Conservation (phyloP, 2,329 filamentous ascomycete species). For the Lecanicillium sp. region DNA sequence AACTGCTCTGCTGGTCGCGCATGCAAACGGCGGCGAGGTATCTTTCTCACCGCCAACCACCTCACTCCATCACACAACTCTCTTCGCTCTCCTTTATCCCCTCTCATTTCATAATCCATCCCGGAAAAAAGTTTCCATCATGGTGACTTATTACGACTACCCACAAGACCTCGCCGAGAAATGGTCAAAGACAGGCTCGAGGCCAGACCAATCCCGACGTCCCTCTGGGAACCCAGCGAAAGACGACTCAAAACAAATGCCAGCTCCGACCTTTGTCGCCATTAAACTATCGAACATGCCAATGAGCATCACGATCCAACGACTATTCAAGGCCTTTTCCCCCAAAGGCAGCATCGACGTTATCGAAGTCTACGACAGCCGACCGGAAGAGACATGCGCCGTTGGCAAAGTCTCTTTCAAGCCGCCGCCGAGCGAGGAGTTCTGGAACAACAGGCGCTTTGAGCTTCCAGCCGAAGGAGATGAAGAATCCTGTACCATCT, state of each 20-base stretch:
- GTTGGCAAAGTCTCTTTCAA: constrained; percentile 44
- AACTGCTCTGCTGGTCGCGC: too few species aligned
- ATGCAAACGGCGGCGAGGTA: too few species aligned
- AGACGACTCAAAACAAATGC: neutral
- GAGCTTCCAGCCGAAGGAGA: neutral
- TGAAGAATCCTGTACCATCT: neutral
- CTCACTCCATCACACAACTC: too few species aligned
- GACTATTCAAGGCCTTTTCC: constrained; percentile 48
- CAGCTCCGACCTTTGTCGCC: neutral
- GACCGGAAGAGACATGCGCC: constrained; percentile 25
- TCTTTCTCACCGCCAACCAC: too few species aligned
- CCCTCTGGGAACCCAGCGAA: constrained; percentile 1
- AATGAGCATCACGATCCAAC: constrained; percentile 28
- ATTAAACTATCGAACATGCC: constrained; percentile 31
- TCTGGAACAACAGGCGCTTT: constrained; percentile 36
- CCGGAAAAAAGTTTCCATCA: neutral
- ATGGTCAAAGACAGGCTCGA: neutral
- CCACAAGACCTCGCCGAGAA: constrained; percentile 2
- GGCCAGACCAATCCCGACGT: neutral
- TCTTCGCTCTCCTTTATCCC: neutral
- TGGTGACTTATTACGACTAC: neutral
- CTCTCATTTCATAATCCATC: neutral
- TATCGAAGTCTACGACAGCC: constrained; percentile 50
- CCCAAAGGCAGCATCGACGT: constrained; percentile 46
- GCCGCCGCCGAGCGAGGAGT: constrained; percentile 46